Percentiles rank a stretch among this genome's conserved stretches.
Evolutionary conservation across 2,329 filamentous ascomycete species (phyloP).

Genomic region (Aschersonia sp.): DNA sequence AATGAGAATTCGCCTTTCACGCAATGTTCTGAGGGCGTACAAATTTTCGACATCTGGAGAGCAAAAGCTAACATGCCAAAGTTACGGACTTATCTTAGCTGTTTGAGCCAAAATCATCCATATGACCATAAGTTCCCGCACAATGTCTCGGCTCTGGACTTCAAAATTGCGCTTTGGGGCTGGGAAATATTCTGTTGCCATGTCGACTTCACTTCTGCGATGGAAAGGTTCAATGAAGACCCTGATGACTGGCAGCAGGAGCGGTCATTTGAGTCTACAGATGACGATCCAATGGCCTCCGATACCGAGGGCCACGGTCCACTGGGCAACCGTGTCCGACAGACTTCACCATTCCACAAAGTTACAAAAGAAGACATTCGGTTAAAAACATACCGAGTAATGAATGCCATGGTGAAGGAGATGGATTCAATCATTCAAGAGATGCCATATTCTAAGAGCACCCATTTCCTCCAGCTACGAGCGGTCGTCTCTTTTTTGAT

Average conservation of each 20-base stretch:
- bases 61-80: constrained; percentile 27
- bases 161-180: constrained; percentile 68
- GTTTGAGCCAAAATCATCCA: constrained; percentile 62
- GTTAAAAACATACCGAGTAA: constrained; percentile 37
- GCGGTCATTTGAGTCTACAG: background rate
- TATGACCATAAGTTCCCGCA: constrained; percentile 47
- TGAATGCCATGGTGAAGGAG: constrained; percentile 47
- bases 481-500: constrained; percentile 65
- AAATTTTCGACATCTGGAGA: constrained; percentile 21
- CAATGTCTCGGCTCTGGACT: constrained; percentile 52
- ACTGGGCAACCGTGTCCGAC: no score
- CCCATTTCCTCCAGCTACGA: constrained; percentile 52
- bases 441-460: constrained; percentile 54
- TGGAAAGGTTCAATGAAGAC: constrained; percentile 19
- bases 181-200: constrained; percentile 68
- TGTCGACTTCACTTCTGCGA: constrained; percentile 36
- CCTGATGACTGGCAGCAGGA: constrained; percentile 3
- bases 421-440: constrained; percentile 59
- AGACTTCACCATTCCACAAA: background rate
- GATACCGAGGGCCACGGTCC: background rate
- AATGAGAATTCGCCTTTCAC: background rate
- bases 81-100: constrained; percentile 54
- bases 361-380: constrained; percentile 24
- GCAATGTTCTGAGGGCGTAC: background rate
- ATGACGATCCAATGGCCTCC: background rate